These are phyloP conservation scores for Aphanocladium album DNA, from an alignment of 2,329 filamentous ascomycete genomes.

Conservation along the genomic window DNA sequence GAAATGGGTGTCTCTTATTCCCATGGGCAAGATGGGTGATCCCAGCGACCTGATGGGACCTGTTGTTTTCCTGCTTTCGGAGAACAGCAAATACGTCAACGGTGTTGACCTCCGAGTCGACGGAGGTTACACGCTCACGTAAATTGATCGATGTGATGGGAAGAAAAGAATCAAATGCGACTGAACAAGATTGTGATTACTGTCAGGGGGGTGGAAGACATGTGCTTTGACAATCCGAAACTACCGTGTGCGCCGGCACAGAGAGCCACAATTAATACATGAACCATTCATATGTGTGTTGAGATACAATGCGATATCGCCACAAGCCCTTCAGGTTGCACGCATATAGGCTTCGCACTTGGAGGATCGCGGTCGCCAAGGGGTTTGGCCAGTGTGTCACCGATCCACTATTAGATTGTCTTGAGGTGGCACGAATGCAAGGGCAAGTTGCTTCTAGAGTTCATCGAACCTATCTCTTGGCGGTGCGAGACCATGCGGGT, in stretches of 20 bases:
- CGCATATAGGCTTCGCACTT: not conserved
- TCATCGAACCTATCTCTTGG: not conserved
- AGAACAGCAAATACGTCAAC: constrained; percentile 67
- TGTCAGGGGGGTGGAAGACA: not conserved
- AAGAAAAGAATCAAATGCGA: too few species aligned
- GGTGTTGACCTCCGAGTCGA: constrained; percentile 78
- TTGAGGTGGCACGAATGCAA: not conserved
- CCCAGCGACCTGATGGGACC: constrained; percentile 92
- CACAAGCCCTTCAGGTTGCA: not conserved
- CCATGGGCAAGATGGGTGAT: constrained; percentile 86
- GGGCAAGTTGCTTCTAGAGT: not conserved
- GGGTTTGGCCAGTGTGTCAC: not conserved
- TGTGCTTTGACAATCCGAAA: not conserved
- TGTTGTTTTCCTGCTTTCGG: constrained; percentile 78
- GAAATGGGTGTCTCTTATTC: constrained; percentile 89
- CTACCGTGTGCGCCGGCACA: not conserved
- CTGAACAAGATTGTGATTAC: not conserved
- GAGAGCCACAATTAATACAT: not conserved
- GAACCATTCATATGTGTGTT: not conserved
- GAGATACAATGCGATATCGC: not conserved
- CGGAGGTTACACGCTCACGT: constrained; percentile 83
- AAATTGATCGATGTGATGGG: constrained; percentile 19
- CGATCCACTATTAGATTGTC: not conserved
- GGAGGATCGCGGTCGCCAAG: too few species aligned
- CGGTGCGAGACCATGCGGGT: not conserved